Percentiles rank a stretch among this genome's conserved stretches.
phyloP scores from a whole-genome alignment of 1,139 yeast genomes.

The Debaryomycetaceae sp. region DNA sequence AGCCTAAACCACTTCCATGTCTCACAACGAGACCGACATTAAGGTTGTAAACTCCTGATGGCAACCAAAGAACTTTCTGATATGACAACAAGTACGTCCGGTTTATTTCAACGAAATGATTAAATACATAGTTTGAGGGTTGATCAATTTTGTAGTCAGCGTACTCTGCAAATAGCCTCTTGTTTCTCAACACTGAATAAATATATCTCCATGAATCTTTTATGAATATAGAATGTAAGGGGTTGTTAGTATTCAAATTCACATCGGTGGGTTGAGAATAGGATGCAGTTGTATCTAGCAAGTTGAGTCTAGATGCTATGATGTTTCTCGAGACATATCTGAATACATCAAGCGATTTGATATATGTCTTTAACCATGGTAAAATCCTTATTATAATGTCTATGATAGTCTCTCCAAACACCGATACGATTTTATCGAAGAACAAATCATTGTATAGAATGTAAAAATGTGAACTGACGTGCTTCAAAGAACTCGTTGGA shows the following conservation, averaged over 20 bases:
- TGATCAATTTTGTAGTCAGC: constrained; percentile 50
- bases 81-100: constrained; percentile 50
- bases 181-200: constrained; percentile 47
- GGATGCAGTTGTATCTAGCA: constrained; percentile 12
- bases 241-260: constrained; percentile 9
- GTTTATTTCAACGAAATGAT: constrained; percentile 45
- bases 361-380: constrained; percentile 43
- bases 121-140: constrained; percentile 43
- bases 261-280: constrained; percentile 7
- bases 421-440: constrained; percentile 37
- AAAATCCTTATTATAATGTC: constrained; percentile 25
- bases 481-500: constrained; percentile 42
- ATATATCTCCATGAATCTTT: constrained; percentile 57
- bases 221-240: constrained; percentile 26
- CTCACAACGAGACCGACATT: constrained; percentile 53
- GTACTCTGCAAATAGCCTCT: constrained; percentile 51
- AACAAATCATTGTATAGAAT: constrained; percentile 49
- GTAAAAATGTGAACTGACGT: constrained; percentile 41
- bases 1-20: constrained; percentile 55
- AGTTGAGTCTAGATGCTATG: constrained; percentile 26
- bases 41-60: constrained; percentile 51
- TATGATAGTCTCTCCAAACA: constrained; percentile 41
- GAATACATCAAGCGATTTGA: constrained; percentile 48
- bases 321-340: constrained; percentile 31
- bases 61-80: constrained; percentile 43